Evolutionary conservation across 176 grass and related monocot species (phyloP).

Genomic region (Poa annua): DNA sequence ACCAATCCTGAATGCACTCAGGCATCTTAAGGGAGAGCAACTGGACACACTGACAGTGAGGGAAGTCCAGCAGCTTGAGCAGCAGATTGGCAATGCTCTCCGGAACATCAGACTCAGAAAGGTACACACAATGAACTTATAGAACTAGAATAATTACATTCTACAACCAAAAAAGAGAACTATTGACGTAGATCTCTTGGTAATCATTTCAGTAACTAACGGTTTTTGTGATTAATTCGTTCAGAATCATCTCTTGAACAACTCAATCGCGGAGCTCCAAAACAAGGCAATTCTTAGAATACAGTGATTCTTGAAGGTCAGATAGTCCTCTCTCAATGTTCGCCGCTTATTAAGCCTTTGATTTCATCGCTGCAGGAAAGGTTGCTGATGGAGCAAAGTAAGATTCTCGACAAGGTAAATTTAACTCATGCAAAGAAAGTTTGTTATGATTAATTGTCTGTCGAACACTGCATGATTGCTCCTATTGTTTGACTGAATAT

Average conservation of each 20-base stretch:
- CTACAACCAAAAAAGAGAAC: too few species aligned
- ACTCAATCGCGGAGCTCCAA: constrained; percentile 39
- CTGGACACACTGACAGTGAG: constrained; percentile 50
- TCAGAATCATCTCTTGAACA: constrained; percentile 41
- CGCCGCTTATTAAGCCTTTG: not conserved
- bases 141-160: not conserved
- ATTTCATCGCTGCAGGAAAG: constrained; percentile 39
- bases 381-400: constrained; percentile 38
- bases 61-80: constrained; percentile 73
- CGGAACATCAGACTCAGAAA: constrained; percentile 67
- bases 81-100: constrained; percentile 59
- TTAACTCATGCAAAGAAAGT: not conserved
- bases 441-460: not conserved
- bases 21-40: constrained; percentile 78
- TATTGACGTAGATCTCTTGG: not conserved
- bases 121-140: constrained; percentile 39
- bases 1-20: constrained; percentile 33
- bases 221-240: not conserved
- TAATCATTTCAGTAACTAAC: not conserved
- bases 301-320: not conserved
- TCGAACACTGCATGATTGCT: not conserved
- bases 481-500: not conserved
- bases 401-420: constrained; percentile 44
- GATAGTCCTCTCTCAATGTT: not conserved
- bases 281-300: constrained; percentile 40